These are phyloP conservation scores for Ophryocystis elektroscirrha DNA, from an alignment of 169 alveolate genomes.

Conservation along the genomic window DNA sequence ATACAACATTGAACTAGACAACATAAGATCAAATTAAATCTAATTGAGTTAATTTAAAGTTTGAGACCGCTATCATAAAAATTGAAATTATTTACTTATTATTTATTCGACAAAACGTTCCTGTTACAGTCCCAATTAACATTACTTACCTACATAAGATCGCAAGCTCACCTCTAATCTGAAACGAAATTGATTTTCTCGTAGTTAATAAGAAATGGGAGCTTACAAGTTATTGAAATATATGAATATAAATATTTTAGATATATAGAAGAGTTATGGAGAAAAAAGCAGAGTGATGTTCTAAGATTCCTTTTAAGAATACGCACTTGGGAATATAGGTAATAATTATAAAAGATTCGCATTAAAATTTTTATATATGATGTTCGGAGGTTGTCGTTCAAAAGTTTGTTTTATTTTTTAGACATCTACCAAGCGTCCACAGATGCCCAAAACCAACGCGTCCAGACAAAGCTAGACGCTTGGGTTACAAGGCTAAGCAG, in stretches of 20 bases:
- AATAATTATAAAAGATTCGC: not conserved
- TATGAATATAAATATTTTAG: conserved; percentile 12
- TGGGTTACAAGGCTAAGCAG: conserved; percentile 97
- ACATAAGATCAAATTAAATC: too few species aligned
- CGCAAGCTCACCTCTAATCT: too few species aligned
- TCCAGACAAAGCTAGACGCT: conserved; percentile 87
- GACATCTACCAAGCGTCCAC: conserved; percentile 90
- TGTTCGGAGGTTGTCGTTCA: not conserved
- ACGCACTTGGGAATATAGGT: conserved; percentile 95
- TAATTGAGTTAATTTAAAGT: too few species aligned
- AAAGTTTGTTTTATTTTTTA: not conserved
- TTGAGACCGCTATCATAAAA: too few species aligned
- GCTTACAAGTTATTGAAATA: conserved; percentile 50
- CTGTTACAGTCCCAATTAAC: too few species aligned
- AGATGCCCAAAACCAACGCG: conserved; percentile 75
- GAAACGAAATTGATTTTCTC: too few species aligned
- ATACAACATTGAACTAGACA: too few species aligned
- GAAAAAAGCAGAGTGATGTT: conserved; percentile 94
- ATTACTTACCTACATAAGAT: too few species aligned
- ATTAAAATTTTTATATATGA: not conserved
- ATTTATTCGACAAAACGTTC: too few species aligned
- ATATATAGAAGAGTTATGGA: conserved; percentile 94
- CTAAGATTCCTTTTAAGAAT: conserved; percentile 85
- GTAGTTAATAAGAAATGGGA: too few species aligned
- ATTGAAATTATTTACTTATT: too few species aligned